These are phyloP conservation scores for Gracilaria domingensis DNA, from an alignment of 23 red algal genomes.

Conservation along the genomic window DNA sequence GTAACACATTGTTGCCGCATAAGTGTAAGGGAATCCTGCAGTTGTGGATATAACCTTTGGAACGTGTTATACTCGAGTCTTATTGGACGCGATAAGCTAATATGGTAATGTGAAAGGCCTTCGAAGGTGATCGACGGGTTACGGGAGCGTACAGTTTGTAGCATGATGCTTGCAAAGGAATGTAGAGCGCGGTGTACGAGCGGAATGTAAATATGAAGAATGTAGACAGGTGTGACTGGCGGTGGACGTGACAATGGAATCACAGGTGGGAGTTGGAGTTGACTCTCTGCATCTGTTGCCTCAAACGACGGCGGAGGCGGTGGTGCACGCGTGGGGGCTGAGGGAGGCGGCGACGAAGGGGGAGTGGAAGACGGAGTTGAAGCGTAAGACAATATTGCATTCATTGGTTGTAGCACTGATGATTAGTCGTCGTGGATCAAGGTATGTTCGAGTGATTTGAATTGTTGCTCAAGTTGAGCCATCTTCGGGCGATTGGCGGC, in stretches of 20 bases:
- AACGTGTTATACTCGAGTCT: constrained; percentile 14
- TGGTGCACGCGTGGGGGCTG: not conserved
- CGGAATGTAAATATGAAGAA: constrained; percentile 61
- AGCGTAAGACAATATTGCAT: not conserved
- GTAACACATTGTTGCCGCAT: not conserved
- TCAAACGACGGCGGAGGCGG: not conserved
- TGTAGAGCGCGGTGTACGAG: constrained; percentile 21
- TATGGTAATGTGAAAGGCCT: constrained; percentile 23
- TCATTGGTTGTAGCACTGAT: constrained; percentile 1
- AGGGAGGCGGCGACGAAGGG: not conserved
- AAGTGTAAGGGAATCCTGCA: not conserved
- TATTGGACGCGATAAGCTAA: constrained; percentile 37
- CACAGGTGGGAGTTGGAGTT: constrained; percentile 11
- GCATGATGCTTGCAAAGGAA: constrained; percentile 27
- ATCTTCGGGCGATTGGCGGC: constrained; percentile 68
- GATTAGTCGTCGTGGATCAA: constrained; percentile 70
- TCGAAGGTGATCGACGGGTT: not conserved
- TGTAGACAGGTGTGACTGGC: constrained; percentile 1
- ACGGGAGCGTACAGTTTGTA: constrained; percentile 11
- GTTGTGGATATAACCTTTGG: not conserved
- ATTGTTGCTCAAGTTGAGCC: constrained; percentile 58
- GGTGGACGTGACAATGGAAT: constrained; percentile 14
- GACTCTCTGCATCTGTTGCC: not conserved
- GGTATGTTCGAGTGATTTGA: constrained; percentile 44
- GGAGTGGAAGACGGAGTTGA: constrained; percentile 17